These are phyloP conservation scores for Rhodotorula diobovata DNA, from an alignment of 768 basidiomycete species.

Conservation along the genomic window DNA sequence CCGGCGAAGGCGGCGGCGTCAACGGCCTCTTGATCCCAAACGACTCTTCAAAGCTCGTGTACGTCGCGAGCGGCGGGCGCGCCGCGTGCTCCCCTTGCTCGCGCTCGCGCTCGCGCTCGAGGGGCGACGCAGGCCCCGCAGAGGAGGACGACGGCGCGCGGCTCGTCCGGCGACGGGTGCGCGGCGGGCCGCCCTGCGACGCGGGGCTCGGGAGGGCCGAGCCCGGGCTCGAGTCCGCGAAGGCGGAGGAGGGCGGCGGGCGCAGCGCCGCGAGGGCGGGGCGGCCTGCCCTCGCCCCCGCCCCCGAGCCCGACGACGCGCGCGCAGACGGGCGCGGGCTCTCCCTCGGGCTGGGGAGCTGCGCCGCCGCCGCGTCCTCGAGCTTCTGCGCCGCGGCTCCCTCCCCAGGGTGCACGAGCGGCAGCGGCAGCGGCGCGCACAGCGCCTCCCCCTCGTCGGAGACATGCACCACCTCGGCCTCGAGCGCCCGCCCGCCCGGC, in stretches of 20 bases:
- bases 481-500: neutral
- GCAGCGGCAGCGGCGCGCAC: neutral
- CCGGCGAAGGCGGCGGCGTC: slow-evolving; percentile 2
- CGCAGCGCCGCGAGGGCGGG: too few relatives aligned
- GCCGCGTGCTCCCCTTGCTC: neutral
- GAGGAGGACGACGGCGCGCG: neutral
- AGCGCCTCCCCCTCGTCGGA: neutral
- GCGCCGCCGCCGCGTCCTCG: neutral
- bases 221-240: too few relatives aligned
- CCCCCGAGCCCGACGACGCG: too few relatives aligned
- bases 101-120: neutral
- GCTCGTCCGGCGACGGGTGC: neutral
- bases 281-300: too few relatives aligned
- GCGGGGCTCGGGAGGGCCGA: neutral
- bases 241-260: too few relatives aligned
- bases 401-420: too few relatives aligned
- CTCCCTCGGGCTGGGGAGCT: neutral
- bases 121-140: neutral
- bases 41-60: slow-evolving; percentile 29
- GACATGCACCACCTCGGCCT: neutral
- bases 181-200: neutral
- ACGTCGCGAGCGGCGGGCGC: slow-evolving; percentile 19
- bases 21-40: slow-evolving; percentile 15
- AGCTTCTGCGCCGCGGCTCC: too few relatives aligned
- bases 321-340: neutral